Evolutionary conservation across 2,329 filamentous ascomycete species (phyloP).

Genomic region (Monosporascus cannonballus): DNA sequence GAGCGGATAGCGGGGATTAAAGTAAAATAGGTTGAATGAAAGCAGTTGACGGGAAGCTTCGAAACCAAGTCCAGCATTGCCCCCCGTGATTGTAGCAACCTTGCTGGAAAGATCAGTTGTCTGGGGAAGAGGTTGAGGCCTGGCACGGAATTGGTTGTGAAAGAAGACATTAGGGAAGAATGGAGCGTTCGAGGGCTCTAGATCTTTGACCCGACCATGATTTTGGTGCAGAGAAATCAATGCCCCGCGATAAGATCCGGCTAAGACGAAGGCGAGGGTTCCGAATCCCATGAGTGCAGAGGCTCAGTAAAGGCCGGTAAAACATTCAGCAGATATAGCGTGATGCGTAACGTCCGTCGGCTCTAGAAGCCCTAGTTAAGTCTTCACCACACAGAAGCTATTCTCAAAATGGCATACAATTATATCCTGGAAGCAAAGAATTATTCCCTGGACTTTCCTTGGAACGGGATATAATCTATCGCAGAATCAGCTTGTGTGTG

Average conservation of each 20-base stretch:
- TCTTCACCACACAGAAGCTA: neutral
- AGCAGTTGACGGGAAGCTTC: constrained; percentile 36
- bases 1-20: constrained; percentile 46
- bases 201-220: constrained; percentile 9
- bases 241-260: neutral
- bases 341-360: too few species aligned
- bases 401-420: neutral
- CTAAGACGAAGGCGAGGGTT: neutral
- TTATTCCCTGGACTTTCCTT: too few species aligned
- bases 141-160: constrained; percentile 21
- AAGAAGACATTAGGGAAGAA: constrained; percentile 16
- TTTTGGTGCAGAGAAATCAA: neutral
- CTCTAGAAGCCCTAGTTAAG: neutral
- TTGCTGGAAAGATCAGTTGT: constrained; percentile 25
- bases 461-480: neutral
- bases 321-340: neutral
- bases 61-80: constrained; percentile 43
- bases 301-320: too few species aligned
- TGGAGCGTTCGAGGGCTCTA: constrained; percentile 1
- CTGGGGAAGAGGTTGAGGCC: constrained; percentile 12
- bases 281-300: neutral
- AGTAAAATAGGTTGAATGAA: constrained; percentile 28
- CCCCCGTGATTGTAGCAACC: constrained; percentile 43
- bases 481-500: neutral
- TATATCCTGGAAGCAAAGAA: too few species aligned